phyloP scores from a whole-genome alignment of 2,329 filamentous ascomycete species.

The Metarhizium guizhouense region DNA sequence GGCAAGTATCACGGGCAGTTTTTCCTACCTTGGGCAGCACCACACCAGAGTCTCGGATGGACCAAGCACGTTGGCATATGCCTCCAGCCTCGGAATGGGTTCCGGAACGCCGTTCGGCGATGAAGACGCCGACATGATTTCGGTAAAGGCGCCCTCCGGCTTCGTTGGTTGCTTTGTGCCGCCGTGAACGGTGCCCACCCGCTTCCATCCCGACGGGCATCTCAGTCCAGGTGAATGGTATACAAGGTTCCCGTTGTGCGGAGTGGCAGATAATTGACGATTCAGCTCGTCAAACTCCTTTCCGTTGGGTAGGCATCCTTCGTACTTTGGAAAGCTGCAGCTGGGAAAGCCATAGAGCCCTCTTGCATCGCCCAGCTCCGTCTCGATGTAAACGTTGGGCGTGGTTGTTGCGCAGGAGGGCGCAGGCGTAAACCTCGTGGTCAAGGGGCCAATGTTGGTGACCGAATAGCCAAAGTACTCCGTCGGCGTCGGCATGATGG shows the following conservation, averaged over 20 bases:
- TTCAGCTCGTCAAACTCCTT: conserved; percentile 7
- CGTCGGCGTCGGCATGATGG: conserved; percentile 17
- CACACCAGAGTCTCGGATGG: conserved; percentile 13
- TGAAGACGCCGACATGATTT: neutral
- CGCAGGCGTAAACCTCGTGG: conserved; percentile 19
- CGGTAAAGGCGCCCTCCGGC: conserved; percentile 9
- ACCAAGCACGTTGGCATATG: conserved; percentile 5
- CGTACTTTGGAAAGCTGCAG: conserved; percentile 4
- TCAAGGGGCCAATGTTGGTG: conserved; percentile 21
- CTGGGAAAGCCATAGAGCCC: conserved; percentile 4
- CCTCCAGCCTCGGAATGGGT: neutral
- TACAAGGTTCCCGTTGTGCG: conserved; percentile 6
- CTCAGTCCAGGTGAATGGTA: conserved; percentile 16
- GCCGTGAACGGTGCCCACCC: conserved; percentile 10
- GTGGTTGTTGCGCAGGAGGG: conserved; percentile 13
- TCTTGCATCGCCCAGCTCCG: neutral
- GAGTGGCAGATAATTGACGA: neutral
- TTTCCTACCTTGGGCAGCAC: conserved; percentile 14
- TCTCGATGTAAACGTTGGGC: conserved; percentile 3
- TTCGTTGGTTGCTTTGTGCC: conserved; percentile 1
- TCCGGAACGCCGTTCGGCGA: neutral
- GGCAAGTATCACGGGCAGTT: neutral
- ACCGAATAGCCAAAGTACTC: conserved; percentile 12
- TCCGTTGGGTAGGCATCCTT: conserved; percentile 15
- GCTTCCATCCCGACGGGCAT: conserved; percentile 17